These are phyloP conservation scores for Peronosclerospora sorghi DNA, from an alignment of 352 stramenopile species.

Conservation along the genomic window DNA sequence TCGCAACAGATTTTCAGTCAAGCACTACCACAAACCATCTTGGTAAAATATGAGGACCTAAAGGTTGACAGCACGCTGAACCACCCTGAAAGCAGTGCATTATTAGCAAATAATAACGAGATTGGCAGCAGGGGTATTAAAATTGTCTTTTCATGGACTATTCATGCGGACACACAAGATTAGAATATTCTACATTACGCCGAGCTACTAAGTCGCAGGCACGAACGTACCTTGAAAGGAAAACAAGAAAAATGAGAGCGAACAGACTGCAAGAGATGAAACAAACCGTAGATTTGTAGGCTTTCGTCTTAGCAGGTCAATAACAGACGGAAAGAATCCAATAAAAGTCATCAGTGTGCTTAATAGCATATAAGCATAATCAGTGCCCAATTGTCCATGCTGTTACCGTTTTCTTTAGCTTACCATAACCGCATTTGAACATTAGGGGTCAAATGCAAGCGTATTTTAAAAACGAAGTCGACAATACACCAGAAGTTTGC, in stretches of 20 bases:
- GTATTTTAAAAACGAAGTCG: slow-evolving; percentile 74
- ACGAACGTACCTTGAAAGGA: slow-evolving; percentile 86
- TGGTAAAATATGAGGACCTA: slow-evolving; percentile 35
- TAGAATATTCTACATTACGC: neutral
- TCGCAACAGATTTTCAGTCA: neutral
- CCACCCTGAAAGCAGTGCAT: slow-evolving; percentile 53
- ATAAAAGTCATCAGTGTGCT: slow-evolving; percentile 74
- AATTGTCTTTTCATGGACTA: slow-evolving; percentile 96
- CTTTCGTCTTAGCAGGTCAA: slow-evolving; percentile 57
- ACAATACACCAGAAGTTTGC: slow-evolving; percentile 93
- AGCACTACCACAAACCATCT: neutral
- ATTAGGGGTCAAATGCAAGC: slow-evolving; percentile 27
- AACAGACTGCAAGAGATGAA: slow-evolving; percentile 73
- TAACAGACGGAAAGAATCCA: slow-evolving; percentile 77
- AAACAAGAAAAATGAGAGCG: slow-evolving; percentile 92
- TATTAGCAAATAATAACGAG: slow-evolving; percentile 68
- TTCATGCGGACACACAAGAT: neutral
- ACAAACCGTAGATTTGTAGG: slow-evolving; percentile 68
- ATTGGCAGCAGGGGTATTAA: slow-evolving; percentile 88
- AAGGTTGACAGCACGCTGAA: slow-evolving; percentile 77
- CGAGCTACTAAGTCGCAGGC: neutral
- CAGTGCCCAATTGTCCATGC: neutral
- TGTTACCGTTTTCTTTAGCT: neutral
- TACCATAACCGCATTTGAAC: slow-evolving; percentile 73
- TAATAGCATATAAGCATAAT: slow-evolving; percentile 4